Evolutionary conservation across 225 moss, liverwort and hornwort species (phyloP).

Genomic region (Straminergon stramineum): DNA sequence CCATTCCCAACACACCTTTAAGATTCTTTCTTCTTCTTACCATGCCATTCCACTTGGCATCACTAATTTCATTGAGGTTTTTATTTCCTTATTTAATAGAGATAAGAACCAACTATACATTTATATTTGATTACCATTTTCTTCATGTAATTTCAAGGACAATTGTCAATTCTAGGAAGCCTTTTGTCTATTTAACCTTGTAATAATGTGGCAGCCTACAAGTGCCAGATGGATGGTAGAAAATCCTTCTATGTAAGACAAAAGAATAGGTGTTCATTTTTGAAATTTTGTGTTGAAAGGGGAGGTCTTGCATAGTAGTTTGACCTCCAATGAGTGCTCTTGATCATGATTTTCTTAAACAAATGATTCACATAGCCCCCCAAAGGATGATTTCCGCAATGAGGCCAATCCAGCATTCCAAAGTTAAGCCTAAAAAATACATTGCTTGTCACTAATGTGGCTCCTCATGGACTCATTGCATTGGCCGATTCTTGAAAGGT

Average conservation of each 20-base stretch:
- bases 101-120: not conserved
- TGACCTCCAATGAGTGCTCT: not conserved
- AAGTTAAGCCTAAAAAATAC: too few relatives aligned
- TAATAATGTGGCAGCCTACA: too few relatives aligned
- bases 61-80: too few relatives aligned
- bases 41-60: not conserved
- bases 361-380: rapidly evolving
- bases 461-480: not conserved
- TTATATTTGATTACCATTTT: not conserved
- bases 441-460: not conserved
- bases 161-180: not conserved
- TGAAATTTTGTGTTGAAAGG: not conserved
- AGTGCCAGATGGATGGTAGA: not conserved
- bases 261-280: rapidly evolving
- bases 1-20: rapidly evolving
- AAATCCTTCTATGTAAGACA: not conserved
- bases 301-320: not conserved
- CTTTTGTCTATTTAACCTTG: not conserved
- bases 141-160: rapidly evolving
- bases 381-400: not conserved
- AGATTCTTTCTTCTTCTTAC: not conserved
- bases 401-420: rapidly evolving
- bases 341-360: not conserved
- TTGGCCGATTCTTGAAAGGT: rapidly evolving
- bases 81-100: too few relatives aligned